These are phyloP conservation scores for Globisporangium barbulae DNA, from an alignment of 352 stramenopile species.

Conservation along the genomic window DNA sequence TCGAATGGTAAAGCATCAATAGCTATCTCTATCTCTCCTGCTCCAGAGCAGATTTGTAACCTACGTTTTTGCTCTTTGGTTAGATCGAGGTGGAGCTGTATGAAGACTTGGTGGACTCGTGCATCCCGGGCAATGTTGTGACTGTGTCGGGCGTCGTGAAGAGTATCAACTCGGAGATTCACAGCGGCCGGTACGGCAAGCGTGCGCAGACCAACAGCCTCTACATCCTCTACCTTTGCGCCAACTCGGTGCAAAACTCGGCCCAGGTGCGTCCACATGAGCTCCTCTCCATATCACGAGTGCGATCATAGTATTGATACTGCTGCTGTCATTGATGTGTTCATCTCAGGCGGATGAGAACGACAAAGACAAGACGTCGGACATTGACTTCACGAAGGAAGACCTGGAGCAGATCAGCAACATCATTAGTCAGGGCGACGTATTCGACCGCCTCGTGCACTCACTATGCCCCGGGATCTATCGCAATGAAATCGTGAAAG, in stretches of 20 bases:
- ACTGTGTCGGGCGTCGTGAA: slow-evolving; percentile 93
- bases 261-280: slow-evolving; percentile 33
- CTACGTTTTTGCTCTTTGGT: neutral
- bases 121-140: slow-evolving; percentile 94
- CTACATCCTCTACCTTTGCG: slow-evolving; percentile 94
- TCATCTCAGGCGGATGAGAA: slow-evolving; percentile 21
- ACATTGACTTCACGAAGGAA: slow-evolving; percentile 85
- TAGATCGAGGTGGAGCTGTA: slow-evolving; percentile 87
- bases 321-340: slow-evolving; percentile 2
- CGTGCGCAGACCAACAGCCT: slow-evolving; percentile 89
- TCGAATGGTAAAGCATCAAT: slow-evolving; percentile 46
- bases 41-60: neutral
- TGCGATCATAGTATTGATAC: neutral
- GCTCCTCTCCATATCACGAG: neutral
- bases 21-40: neutral
- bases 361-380: slow-evolving; percentile 48
- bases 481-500: slow-evolving; percentile 98
- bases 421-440: slow-evolving; percentile 84
- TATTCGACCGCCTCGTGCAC: slow-evolving; percentile 94
- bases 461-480: slow-evolving; percentile 96
- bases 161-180: slow-evolving; percentile 93
- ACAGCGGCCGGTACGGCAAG: slow-evolving; percentile 87
- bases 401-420: slow-evolving; percentile 90
- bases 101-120: slow-evolving; percentile 94
- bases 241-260: slow-evolving; percentile 86